Percentiles rank a stretch among this genome's conserved stretches.
phyloP scores from a whole-genome alignment of 2,329 filamentous ascomycete genomes.

The Trichoderma sp. region DNA sequence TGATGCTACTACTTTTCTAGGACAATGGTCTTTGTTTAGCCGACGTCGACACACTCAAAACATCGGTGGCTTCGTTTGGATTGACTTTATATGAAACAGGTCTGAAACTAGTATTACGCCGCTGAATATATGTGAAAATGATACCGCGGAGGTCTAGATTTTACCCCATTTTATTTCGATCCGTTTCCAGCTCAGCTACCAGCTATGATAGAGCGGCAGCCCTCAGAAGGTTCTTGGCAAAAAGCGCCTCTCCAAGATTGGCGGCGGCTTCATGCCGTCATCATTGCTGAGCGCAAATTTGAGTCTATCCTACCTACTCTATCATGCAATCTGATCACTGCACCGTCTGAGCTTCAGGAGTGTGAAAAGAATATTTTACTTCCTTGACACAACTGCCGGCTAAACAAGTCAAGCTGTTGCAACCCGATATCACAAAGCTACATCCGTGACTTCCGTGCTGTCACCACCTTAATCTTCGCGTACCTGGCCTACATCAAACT shows the following conservation, averaged over 20 bases:
- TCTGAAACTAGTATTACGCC: not conserved
- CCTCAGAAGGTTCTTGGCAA: not conserved
- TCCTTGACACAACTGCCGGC: not conserved
- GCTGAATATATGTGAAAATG: not conserved
- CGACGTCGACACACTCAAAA: not conserved
- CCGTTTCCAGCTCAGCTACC: not conserved
- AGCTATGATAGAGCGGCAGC: not conserved
- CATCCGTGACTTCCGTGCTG: not conserved
- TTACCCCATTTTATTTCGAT: not conserved
- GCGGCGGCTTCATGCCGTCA: slow-evolving; percentile 16
- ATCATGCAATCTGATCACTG: not conserved
- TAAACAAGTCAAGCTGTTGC: not conserved
- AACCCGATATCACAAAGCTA: slow-evolving; percentile 1
- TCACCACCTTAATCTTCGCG: not conserved
- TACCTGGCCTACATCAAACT: not conserved
- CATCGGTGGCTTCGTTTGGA: not conserved
- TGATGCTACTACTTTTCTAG: not conserved
- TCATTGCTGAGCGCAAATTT: slow-evolving; percentile 23
- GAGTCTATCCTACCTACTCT: slow-evolving; percentile 9
- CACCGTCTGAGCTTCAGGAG: not conserved
- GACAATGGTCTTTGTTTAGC: not conserved
- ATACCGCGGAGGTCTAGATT: not conserved
- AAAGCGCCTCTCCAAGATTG: slow-evolving; percentile 2
- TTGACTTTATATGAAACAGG: not conserved
- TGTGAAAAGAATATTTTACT: not conserved